Evolutionary conservation across 2,329 filamentous ascomycete species (phyloP), one percentile per base, ranked within the genome.

Genomic region (Talaromyces sp.): DNA sequence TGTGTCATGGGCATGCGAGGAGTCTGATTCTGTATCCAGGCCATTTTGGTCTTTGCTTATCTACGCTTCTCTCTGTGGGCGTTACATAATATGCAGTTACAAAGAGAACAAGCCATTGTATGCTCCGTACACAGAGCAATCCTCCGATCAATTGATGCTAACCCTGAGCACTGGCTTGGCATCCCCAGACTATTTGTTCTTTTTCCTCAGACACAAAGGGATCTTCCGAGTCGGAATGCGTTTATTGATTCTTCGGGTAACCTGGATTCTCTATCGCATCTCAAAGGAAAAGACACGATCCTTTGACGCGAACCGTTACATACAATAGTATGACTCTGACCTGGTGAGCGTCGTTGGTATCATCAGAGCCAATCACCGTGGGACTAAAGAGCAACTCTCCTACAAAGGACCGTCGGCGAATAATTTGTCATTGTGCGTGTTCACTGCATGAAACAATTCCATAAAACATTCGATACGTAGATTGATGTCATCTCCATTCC

Each of bases 1-100:
- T 59, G 49, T 56, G 49, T 45, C 47, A 57, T 57, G 61, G 31
- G 56, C 33, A 59, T 59, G 56, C 56, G 56, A 59, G 56, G 56
- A 59, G 56, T 59, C 60, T 41, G 10, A 50, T 52, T 62, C 33
- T 60, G 43, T 31, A 22, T 35, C 10, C 16, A 8, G 24, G 39
- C 33, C 37, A 59, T 5, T 27, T 43, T 27, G 9, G 1, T 6
- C 11, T 43, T 13, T 43, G 11, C 19, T 24, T 31, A 27, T 50
- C 31, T 19, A 35, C 7, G 27, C 5, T 31, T 31, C 7, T 31
- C 27, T 31, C 7, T 31, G 27, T 7, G 7, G 1, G 27, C 7
- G 7, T 31, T 14, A 31, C 16, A 33, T 3, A 47, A 13, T 22
- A 11, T 4, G 19, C 11, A 45, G 2, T 45, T 6, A 9, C 16